Base-by-base conservation (phyloP, 2,329 filamentous ascomycete species). In the Monosporascus sp. region DNA sequence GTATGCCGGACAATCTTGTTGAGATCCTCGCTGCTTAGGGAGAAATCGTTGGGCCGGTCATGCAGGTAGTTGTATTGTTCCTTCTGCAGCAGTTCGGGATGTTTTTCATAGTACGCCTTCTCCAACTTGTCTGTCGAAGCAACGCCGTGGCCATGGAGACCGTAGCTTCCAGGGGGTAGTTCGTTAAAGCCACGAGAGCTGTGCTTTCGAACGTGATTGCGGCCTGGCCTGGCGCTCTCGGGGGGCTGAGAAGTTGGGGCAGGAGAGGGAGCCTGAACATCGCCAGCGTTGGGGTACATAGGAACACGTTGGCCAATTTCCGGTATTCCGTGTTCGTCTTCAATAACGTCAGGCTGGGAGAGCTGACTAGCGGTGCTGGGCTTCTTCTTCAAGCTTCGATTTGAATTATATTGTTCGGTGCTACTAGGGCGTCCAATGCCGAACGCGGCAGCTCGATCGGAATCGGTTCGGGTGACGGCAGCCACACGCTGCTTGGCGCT, bases 221-320 rank as follows among this genome's bases (percentile, higher is more conserved):
- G 76, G 52, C 61, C 60, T 48, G 70, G 70, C 50, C 55, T 52
- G 38, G 58, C 58, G 48, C 74, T 68, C 20, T 72, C 67, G 48
- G 68, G 66, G 48, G 61, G 63, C 3, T 72, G 68, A 5, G 72
- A 62, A 45, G 71, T 70, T 8, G 86, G 87, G 2, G 85, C 82
- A 1, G 92, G 91, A 2, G 92, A 94, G 2, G 94, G 94, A 16
- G 94, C 94, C 74, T 99, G 94, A 9, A 97, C 94, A 68, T 97
- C 93, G 57, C 94, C 94, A 44, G 94, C 89, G 68, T 94, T 84
- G 51, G 87, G 88, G 67, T 94, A 88, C 89, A 99, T 94, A 49
- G 94, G 94, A 40, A 99, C 93, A 66, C 92, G 88, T 65, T 89
- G 84, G 48, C 93, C 93, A 61, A 97, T 94, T 67, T 95, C 89